A percentile compares a stretch with the other conserved stretches of the same genome.
phyloP scores from a whole-genome alignment of 2,329 filamentous ascomycete species.

The Calonectria pseudoturangicola region DNA sequence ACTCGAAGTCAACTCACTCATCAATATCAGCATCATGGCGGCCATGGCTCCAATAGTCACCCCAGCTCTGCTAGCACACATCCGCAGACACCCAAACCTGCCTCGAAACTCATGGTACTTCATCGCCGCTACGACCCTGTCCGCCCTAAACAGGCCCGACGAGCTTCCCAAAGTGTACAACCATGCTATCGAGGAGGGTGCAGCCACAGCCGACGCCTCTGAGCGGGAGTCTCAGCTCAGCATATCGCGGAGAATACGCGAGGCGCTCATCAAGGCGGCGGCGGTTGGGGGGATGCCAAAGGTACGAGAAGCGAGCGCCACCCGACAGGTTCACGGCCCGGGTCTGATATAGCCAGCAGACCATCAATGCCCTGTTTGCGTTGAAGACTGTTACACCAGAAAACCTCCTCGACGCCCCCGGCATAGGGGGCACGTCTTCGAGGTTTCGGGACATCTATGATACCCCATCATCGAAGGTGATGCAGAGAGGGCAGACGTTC shows the following conservation, averaged over 20 bases:
- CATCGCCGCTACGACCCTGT: constrained; percentile 52
- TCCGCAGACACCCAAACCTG: constrained; percentile 50
- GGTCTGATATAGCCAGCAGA: constrained; percentile 43
- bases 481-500: constrained; percentile 49
- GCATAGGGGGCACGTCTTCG: constrained; percentile 26
- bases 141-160: constrained; percentile 51
- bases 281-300: constrained; percentile 54
- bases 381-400: constrained; percentile 52
- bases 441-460: constrained; percentile 48
- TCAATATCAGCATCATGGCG: constrained; percentile 33
- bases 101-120: constrained; percentile 54
- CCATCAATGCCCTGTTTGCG: constrained; percentile 51
- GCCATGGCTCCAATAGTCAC: constrained; percentile 47
- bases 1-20: background rate
- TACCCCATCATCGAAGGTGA: constrained; percentile 39
- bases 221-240: constrained; percentile 44
- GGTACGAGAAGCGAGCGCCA: constrained; percentile 33
- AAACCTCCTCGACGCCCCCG: constrained; percentile 45
- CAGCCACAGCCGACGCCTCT: constrained; percentile 7
- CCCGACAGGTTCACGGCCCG: background rate
- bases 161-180: constrained; percentile 47
- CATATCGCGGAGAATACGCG: constrained; percentile 50
- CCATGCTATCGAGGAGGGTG: constrained; percentile 37
- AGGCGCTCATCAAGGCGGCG: constrained; percentile 53
- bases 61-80: constrained; percentile 47